These are phyloP conservation scores for Trichophyton mentagrophytes DNA, from an alignment of 2,329 filamentous ascomycete genomes.

Conservation along the genomic window DNA sequence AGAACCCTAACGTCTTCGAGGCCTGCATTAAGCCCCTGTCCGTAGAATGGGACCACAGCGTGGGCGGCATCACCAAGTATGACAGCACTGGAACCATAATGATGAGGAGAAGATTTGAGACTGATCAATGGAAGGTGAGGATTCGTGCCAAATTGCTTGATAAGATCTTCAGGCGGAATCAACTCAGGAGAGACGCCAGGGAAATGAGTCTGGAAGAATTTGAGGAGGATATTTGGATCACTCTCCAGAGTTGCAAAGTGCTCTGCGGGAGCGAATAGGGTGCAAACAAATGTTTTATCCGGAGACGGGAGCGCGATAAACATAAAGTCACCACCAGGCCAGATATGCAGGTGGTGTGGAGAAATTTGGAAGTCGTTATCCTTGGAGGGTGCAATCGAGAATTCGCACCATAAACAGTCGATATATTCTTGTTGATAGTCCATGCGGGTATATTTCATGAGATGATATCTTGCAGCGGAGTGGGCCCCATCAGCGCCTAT, in stretches of 20 bases:
- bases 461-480: conserved; percentile 75
- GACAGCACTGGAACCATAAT: conserved; percentile 62
- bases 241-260: conserved; percentile 58
- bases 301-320: conserved; percentile 90
- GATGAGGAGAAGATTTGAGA: conserved; percentile 84
- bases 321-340: conserved; percentile 90
- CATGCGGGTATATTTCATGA: conserved; percentile 92
- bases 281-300: conserved; percentile 89
- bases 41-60: conserved; percentile 97
- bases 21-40: conserved; percentile 94
- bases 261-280: conserved; percentile 67
- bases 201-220: conserved; percentile 76
- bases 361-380: conserved; percentile 60
- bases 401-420: conserved; percentile 95
- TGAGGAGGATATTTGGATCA: conserved; percentile 54
- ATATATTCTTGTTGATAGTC: conserved; percentile 91
- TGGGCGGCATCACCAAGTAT: conserved; percentile 91
- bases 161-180: conserved; percentile 49
- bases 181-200: conserved; percentile 61
- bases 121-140: conserved; percentile 86
- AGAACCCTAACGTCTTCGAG: conserved; percentile 86
- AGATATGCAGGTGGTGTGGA: conserved; percentile 91
- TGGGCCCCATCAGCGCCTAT: conserved; percentile 93
- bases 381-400: conserved; percentile 54
- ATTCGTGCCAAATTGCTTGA: conserved; percentile 63